Evolutionary conservation across 805 yeast genomes (phyloP).

Genomic region (Yamadazyma sp.): DNA sequence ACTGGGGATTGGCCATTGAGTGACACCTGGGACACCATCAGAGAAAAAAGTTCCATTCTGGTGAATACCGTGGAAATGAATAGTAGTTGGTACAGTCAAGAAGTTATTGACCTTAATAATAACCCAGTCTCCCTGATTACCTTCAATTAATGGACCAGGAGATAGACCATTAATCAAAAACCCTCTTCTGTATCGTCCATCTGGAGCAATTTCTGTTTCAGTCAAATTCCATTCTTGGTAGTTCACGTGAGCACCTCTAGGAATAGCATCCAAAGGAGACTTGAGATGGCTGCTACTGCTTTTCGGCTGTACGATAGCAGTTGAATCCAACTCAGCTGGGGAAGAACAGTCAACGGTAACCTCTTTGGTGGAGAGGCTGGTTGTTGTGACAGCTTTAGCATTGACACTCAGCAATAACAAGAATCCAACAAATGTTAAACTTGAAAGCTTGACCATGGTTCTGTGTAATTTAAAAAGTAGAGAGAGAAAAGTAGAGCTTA

Average conservation of each 20-base stretch:
- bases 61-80: constrained; percentile 57
- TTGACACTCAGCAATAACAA: too few relatives aligned
- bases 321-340: too few relatives aligned
- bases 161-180: constrained; percentile 44
- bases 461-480: too few relatives aligned
- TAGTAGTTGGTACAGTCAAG: constrained; percentile 36
- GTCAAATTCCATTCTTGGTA: constrained; percentile 15
- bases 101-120: constrained; percentile 38
- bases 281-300: too few relatives aligned
- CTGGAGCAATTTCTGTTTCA: constrained; percentile 20
- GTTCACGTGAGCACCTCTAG: constrained; percentile 8
- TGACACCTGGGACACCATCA: constrained; percentile 53
- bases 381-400: too few relatives aligned
- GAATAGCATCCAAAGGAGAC: constrained; percentile 7
- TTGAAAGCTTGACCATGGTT: too few relatives aligned
- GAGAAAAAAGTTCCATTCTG: constrained; percentile 46
- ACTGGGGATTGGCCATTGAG: constrained; percentile 51
- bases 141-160: constrained; percentile 51
- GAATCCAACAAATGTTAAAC: too few relatives aligned
- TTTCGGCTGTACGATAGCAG: too few relatives aligned
- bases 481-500: too few relatives aligned
- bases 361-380: too few relatives aligned
- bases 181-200: constrained; percentile 33
- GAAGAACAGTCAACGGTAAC: too few relatives aligned
- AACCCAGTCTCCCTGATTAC: constrained; percentile 33